phyloP scores from a whole-genome alignment of 768 basidiomycete species.

The Gautieria morchelliformis region DNA sequence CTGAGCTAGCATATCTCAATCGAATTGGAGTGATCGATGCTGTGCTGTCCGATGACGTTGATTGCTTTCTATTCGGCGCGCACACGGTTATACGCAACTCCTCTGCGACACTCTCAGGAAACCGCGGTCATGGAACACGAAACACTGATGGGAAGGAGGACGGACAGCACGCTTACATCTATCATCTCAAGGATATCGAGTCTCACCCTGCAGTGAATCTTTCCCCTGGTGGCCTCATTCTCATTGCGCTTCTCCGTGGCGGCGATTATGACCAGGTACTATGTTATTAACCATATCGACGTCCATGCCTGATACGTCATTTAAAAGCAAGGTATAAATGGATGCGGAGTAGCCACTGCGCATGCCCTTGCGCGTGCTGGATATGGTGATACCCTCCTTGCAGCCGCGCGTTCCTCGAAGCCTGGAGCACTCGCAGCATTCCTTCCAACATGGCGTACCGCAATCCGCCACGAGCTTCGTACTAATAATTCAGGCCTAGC shows the following conservation, averaged over 20 bases:
- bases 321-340: constrained; percentile 36
- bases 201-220: constrained; percentile 43
- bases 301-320: not conserved
- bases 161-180: constrained; percentile 52
- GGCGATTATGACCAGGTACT: constrained; percentile 74
- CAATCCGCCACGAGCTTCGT: constrained; percentile 51
- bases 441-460: constrained; percentile 53
- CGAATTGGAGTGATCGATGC: constrained; percentile 76
- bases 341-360: constrained; percentile 64
- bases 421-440: constrained; percentile 40
- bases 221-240: constrained; percentile 57
- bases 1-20: constrained; percentile 84
- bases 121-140: constrained; percentile 49
- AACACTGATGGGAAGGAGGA: constrained; percentile 45
- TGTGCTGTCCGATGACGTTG: constrained; percentile 87
- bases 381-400: constrained; percentile 59
- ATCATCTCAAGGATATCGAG: constrained; percentile 27
- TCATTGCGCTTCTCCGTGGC: constrained; percentile 79
- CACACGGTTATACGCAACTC: constrained; percentile 81
- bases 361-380: constrained; percentile 75
- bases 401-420: constrained; percentile 43
- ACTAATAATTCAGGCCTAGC: constrained; percentile 60
- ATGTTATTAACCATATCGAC: not conserved
- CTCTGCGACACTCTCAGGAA: constrained; percentile 65
- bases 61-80: constrained; percentile 87